Conservation (phyloP, 2,329 filamentous ascomycete species). For the Thelonectria olida region DNA sequence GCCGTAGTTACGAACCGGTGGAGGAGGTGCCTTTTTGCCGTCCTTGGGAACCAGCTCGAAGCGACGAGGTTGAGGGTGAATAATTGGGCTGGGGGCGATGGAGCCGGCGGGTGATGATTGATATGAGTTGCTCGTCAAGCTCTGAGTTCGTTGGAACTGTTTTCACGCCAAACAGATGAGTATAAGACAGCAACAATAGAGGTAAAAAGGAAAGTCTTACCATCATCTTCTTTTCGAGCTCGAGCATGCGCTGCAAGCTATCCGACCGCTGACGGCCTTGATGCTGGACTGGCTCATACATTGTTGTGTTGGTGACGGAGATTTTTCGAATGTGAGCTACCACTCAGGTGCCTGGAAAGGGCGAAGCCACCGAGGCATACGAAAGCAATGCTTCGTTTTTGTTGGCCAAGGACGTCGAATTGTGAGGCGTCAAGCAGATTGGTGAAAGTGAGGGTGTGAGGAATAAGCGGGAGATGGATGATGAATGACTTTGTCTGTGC, state of each 20-base stretch:
- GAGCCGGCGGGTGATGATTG: slow-evolving; percentile 30
- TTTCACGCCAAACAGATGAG: too few species aligned
- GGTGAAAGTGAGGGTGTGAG: background rate
- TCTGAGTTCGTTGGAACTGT: slow-evolving; percentile 7
- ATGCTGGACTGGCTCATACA: slow-evolving; percentile 28
- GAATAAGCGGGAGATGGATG: background rate
- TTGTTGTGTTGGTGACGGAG: slow-evolving; percentile 24
- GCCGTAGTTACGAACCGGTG: slow-evolving; percentile 38
- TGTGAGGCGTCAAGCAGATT: background rate
- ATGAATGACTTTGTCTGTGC: background rate
- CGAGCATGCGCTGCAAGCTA: slow-evolving; percentile 67
- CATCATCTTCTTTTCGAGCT: slow-evolving; percentile 67
- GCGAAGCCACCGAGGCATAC: slow-evolving; percentile 8
- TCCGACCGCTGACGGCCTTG: slow-evolving; percentile 46
- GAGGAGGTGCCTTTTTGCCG: slow-evolving; percentile 31
- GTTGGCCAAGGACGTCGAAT: background rate
- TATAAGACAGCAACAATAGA: too few species aligned
- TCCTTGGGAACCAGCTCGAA: slow-evolving; percentile 40
- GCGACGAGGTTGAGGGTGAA: slow-evolving; percentile 30
- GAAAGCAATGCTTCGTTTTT: slow-evolving; percentile 5
- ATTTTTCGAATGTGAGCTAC: slow-evolving; percentile 13
- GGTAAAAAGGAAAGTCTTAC: slow-evolving; percentile 51
- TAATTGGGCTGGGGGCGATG: slow-evolving; percentile 31
- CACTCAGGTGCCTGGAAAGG: slow-evolving; percentile 9
- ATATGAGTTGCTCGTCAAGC: slow-evolving; percentile 1